These are phyloP conservation scores for Eleusine indica DNA, from an alignment of 176 grass and related monocot genomes.

Conservation along the genomic window DNA sequence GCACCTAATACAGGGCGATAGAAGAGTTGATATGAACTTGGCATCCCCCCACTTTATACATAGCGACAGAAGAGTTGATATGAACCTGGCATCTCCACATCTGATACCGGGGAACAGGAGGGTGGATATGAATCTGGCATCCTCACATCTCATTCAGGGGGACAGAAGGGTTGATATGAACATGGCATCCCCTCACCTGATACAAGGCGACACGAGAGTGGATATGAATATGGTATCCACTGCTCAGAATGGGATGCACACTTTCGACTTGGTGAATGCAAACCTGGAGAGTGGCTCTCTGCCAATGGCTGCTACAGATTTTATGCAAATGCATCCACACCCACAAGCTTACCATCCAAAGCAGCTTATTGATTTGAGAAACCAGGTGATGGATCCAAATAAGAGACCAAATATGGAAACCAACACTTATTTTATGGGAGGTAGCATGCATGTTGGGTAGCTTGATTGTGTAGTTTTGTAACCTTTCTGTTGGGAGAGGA, in stretches of 20 bases:
- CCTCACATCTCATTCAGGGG: slow-evolving; percentile 47
- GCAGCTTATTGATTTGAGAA: slow-evolving; percentile 51
- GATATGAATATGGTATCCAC: slow-evolving; percentile 66
- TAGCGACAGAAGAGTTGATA: slow-evolving; percentile 55
- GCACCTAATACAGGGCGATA: slow-evolving; percentile 50
- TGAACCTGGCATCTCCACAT: slow-evolving; percentile 52
- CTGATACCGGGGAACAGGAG: slow-evolving; percentile 46
- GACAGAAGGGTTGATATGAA: slow-evolving; percentile 56
- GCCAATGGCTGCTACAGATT: slow-evolving; percentile 60
- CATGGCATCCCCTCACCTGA: slow-evolving; percentile 40
- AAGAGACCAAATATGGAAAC: slow-evolving; percentile 68
- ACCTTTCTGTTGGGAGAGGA: slow-evolving; percentile 21
- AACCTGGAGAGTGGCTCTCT: slow-evolving; percentile 58
- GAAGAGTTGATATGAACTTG: slow-evolving; percentile 50
- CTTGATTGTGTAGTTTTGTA: slow-evolving; percentile 37
- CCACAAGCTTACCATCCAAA: slow-evolving; percentile 55
- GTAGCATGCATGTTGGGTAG: slow-evolving; percentile 69
- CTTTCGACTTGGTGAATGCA: slow-evolving; percentile 57
- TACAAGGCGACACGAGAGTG: slow-evolving; percentile 45
- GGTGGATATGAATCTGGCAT: slow-evolving; percentile 50
- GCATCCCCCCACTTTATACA: slow-evolving; percentile 49
- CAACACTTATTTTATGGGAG: slow-evolving; percentile 59
- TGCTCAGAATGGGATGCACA: slow-evolving; percentile 49
- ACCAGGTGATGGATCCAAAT: slow-evolving; percentile 60
- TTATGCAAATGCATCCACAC: slow-evolving; percentile 70